Evolutionary conservation across 2,329 filamentous ascomycete genomes (phyloP).

Genomic region (Fusarium goolgardi): DNA sequence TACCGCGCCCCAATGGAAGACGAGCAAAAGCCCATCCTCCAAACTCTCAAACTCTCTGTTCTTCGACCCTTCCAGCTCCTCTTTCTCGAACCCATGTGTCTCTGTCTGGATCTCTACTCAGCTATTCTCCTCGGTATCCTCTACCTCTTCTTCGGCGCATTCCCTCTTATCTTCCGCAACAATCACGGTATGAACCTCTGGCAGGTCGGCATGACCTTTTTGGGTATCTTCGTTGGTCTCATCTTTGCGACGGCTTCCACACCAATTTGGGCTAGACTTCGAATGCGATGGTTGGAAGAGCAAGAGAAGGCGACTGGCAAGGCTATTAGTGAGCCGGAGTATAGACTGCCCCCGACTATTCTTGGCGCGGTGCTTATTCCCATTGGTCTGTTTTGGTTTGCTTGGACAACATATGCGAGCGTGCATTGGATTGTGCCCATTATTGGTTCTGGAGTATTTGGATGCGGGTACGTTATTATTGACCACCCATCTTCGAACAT

Average conservation of each 20-base stretch:
- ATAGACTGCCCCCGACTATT: slow-evolving; percentile 23
- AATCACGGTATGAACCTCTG: slow-evolving; percentile 79
- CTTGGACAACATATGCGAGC: slow-evolving; percentile 23
- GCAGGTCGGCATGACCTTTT: slow-evolving; percentile 52
- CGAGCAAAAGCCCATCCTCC: background rate
- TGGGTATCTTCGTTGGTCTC: slow-evolving; percentile 29
- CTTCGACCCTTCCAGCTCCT: slow-evolving; percentile 78
- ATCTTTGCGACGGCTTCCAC: slow-evolving; percentile 10
- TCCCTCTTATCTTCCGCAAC: slow-evolving; percentile 78
- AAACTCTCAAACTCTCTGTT: slow-evolving; percentile 53
- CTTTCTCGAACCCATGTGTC: slow-evolving; percentile 80
- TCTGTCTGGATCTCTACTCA: slow-evolving; percentile 80
- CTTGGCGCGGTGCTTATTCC: slow-evolving; percentile 30
- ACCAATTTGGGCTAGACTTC: slow-evolving; percentile 32
- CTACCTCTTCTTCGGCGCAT: slow-evolving; percentile 88
- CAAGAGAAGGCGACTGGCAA: slow-evolving; percentile 28
- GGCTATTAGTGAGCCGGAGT: slow-evolving; percentile 28
- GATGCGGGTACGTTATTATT: slow-evolving; percentile 27
- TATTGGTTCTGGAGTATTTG: slow-evolving; percentile 32
- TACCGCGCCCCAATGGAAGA: slow-evolving; percentile 28
- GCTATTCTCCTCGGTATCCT: slow-evolving; percentile 84
- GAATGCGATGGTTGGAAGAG: background rate
- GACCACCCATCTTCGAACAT: accelerated
- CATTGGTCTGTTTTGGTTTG: slow-evolving; percentile 34
- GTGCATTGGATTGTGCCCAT: slow-evolving; percentile 39